phyloP scores from a whole-genome alignment of 331 rosid genomes.

The Quercus lobata region DNA sequence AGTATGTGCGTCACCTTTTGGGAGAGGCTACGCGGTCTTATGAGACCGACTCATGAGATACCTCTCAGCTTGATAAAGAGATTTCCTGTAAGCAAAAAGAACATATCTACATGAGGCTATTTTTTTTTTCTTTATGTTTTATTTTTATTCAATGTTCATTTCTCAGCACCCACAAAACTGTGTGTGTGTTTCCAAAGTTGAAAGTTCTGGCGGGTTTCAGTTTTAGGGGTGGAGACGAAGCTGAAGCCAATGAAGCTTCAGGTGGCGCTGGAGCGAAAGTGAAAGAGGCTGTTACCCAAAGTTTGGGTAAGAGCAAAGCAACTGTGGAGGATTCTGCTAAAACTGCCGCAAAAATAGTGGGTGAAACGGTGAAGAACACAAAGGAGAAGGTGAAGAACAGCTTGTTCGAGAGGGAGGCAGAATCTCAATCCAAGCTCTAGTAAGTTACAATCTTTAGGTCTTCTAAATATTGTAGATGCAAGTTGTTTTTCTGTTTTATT shows the following conservation, averaged over 20 bases:
- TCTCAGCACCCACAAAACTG: no score
- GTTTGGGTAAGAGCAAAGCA: slow-evolving; percentile 31
- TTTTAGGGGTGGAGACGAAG: slow-evolving; percentile 36
- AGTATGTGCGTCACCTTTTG: no score
- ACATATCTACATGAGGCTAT: no score
- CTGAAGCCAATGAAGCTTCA: neutral
- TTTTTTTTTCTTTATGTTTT: neutral
- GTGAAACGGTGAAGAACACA: slow-evolving; percentile 24
- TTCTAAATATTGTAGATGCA: no score
- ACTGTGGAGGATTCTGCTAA: slow-evolving; percentile 45
- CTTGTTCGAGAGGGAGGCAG: neutral
- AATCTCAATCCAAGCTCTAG: slow-evolving; percentile 17
- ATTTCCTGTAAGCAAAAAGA: no score
- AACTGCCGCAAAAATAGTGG: slow-evolving; percentile 41
- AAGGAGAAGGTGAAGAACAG: slow-evolving; percentile 23
- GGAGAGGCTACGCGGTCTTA: rapidly evolving
- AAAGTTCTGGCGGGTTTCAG: slow-evolving; percentile 4
- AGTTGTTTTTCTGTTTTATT: no score
- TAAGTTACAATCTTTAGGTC: no score
- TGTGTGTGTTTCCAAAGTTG: neutral
- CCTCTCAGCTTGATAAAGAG: no score
- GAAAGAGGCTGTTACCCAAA: slow-evolving; percentile 39
- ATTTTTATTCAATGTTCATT: no score
- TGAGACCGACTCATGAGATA: no score
- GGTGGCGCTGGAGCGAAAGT: slow-evolving; percentile 33